These are phyloP conservation scores for Limonium bicolor DNA, from an alignment of 148 eudicot genomes.

Conservation along the genomic window DNA sequence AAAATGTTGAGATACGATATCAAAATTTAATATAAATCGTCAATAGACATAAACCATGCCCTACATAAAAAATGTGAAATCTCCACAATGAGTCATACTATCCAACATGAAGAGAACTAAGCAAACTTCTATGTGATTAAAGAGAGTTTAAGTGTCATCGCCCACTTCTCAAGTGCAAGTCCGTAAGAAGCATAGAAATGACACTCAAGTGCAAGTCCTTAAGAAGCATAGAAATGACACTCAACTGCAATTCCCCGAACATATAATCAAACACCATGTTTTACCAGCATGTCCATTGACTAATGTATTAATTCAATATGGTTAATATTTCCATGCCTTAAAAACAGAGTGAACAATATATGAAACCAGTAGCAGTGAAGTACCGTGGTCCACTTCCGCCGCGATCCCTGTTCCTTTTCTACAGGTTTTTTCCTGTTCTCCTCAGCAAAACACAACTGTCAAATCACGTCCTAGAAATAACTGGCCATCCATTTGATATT, in stretches of 20 bases:
- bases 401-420: slow-evolving; percentile 15
- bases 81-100: not conserved
- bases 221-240: too few relatives aligned
- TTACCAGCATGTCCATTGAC: not conserved
- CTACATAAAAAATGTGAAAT: not conserved
- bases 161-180: not conserved
- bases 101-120: not conserved
- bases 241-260: too few relatives aligned
- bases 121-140: not conserved
- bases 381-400: not conserved
- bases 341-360: not conserved
- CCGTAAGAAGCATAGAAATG: not conserved
- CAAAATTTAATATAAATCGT: too few relatives aligned
- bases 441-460: slow-evolving; percentile 53
- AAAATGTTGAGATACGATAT: too few relatives aligned
- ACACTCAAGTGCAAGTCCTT: not conserved
- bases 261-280: too few relatives aligned
- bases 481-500: slow-evolving; percentile 54
- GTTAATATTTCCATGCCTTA: not conserved
- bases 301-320: too few relatives aligned
- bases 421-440: slow-evolving; percentile 61
- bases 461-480: slow-evolving; percentile 64
- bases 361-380: not conserved
- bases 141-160: not conserved
- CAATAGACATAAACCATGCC: not conserved